Evolutionary conservation across 2,329 filamentous ascomycete genomes (phyloP).

Genomic region (Stromatinia cepivora): DNA sequence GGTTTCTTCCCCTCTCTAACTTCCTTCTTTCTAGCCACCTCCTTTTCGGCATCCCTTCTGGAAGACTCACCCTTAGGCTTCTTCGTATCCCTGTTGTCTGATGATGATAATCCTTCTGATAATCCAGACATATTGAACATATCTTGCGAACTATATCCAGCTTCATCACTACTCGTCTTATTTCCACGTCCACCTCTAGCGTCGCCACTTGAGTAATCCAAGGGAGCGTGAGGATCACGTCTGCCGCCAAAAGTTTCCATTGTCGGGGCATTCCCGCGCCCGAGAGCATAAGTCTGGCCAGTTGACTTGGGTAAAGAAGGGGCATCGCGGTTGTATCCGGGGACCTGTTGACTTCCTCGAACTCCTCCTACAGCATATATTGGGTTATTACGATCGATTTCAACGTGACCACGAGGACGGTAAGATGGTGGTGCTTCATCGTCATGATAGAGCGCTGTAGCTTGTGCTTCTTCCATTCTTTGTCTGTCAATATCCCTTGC

Average conservation of each 20-base stretch:
- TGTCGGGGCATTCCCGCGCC: not conserved
- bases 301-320: not conserved
- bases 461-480: not conserved
- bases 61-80: not conserved
- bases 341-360: not conserved
- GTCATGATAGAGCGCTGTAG: not conserved
- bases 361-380: no score
- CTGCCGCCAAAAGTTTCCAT: not conserved
- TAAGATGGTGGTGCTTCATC: not conserved
- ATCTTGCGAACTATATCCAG: not conserved
- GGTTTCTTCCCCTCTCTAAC: not conserved
- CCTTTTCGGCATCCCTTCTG: no score
- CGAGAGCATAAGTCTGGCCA: not conserved
- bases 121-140: not conserved
- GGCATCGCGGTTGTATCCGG: rapidly evolving
- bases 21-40: no score
- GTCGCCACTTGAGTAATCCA: not conserved
- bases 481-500: not conserved
- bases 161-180: not conserved
- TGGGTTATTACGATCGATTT: no score
- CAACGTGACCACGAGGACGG: no score
- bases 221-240: not conserved
- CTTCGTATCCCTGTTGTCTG: not conserved
- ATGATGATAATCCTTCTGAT: not conserved
- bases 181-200: not conserved